A percentile compares a stretch with the other conserved stretches of the same genome.
phyloP scores from a whole-genome alignment of 306 rosid species.

The Citrullus amarus region DNA sequence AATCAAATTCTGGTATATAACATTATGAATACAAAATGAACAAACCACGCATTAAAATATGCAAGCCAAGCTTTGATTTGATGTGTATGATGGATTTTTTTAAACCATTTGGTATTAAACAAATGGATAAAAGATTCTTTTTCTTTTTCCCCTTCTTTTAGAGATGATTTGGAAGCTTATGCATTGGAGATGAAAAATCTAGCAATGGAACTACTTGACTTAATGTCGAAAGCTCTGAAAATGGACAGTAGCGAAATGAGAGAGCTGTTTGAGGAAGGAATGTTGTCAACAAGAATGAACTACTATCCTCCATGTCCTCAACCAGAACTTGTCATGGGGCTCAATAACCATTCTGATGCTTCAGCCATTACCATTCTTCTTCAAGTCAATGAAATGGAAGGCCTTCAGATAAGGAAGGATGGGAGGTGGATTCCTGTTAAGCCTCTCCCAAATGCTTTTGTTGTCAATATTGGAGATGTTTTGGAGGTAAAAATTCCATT shows the following conservation, averaged over 20 bases:
- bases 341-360: constrained; percentile 21
- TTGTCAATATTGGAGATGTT: constrained; percentile 24
- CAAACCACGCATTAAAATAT: too few relatives aligned
- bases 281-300: constrained; percentile 20
- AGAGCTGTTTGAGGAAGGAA: constrained; percentile 18
- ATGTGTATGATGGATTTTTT: background rate
- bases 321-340: constrained; percentile 24
- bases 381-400: constrained; percentile 23
- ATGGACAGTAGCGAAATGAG: constrained; percentile 15
- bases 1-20: background rate
- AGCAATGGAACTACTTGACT: constrained; percentile 9
- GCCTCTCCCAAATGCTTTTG: constrained; percentile 18
- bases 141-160: background rate
- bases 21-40: too few relatives aligned
- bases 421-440: constrained; percentile 20
- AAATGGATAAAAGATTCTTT: too few relatives aligned
- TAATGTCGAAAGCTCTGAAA: constrained; percentile 13
- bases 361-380: constrained; percentile 23
- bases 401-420: constrained; percentile 25
- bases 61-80: background rate
- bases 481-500: constrained; percentile 17
- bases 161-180: constrained; percentile 18
- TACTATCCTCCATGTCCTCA: constrained; percentile 35
- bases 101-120: too few relatives aligned
- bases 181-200: constrained; percentile 4